Evolutionary conservation across 2,329 filamentous ascomycete species (phyloP), one percentile per base, ranked within the genome.

Genomic region (Cladophialophora psammophila): DNA sequence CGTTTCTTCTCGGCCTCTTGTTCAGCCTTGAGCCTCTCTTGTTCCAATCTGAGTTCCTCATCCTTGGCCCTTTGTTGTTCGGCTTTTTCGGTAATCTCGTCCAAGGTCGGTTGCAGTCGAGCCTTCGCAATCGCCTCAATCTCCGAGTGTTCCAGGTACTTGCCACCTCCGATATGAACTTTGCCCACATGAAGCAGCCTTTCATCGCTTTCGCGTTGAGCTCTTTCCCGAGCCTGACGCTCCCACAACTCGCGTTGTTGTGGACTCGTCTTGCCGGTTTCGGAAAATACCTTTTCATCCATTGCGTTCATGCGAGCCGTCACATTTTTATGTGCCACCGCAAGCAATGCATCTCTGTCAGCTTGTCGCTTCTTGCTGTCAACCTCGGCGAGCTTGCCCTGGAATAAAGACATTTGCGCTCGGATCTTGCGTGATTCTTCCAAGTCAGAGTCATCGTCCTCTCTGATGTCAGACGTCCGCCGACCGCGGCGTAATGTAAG

Each of bases 271-370:
- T 90, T 89, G 64, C 93, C 93, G 1, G 91, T 94, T 61, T 94
- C 86, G 13, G 87, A 84, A 71, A 89, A 92, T 12, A 96, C 87
- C 74, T 88, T 89, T 76, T 94, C 88, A 67, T 98, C 94, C 83
- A 97, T 93, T 48, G 86, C 87, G 68, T 91, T 88, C 71, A 97
- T 86, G 50, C 87, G 88, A 20, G 89, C 88, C 71, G 90, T 88
- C n/a, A 97, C 94, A 72, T 96, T 96, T 53, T 91, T 88, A 75
- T 94, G 91, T 1, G 94, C 94, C 2, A 89, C 88, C 9, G 90
- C 90, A 70, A 97, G 82, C 0, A 98, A 81, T 1, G 86, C 84
- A 63, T 91, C 90, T 12, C 92, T 90, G 72, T 97, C 94, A 52
- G 87, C 85, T 66, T 90, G 84, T 50, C 91, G 86, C 78, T 94